These are phyloP conservation scores for Microthlaspi erraticum DNA, from an alignment of 345 rosid genomes.

Conservation along the genomic window DNA sequence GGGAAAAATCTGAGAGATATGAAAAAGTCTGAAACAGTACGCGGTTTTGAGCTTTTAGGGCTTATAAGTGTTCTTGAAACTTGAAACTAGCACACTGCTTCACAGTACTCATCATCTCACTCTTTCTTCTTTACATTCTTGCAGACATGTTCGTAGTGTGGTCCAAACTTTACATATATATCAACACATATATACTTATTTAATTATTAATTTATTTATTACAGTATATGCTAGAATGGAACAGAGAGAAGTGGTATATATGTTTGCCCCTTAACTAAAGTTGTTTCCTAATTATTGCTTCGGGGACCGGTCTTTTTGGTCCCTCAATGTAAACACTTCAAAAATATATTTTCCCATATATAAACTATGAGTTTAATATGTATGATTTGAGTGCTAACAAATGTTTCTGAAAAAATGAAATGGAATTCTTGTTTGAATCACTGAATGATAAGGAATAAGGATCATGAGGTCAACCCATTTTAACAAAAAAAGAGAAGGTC, in stretches of 20 bases:
- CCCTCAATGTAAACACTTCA: conserved; percentile 26
- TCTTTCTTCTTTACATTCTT: conserved; percentile 39
- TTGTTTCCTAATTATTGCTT: conserved; percentile 44
- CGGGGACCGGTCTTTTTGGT: conserved; percentile 36
- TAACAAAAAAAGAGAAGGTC: background rate
- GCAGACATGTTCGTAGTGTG: conserved; percentile 45
- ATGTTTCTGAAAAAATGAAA: background rate
- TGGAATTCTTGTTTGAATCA: background rate
- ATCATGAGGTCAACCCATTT: background rate
- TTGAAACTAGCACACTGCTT: conserved; percentile 42
- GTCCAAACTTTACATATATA: conserved; percentile 38
- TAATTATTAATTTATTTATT: background rate
- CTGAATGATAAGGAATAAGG: background rate
- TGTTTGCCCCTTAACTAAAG: conserved; percentile 47
- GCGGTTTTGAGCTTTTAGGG: conserved; percentile 46
- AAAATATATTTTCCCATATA: conserved; percentile 10
- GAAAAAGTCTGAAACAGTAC: conserved; percentile 41
- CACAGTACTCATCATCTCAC: conserved; percentile 36
- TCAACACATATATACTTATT: background rate
- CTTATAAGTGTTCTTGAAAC: conserved; percentile 44
- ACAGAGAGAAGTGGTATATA: conserved; percentile 32
- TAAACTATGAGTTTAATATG: conserved; percentile 3
- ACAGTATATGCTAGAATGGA: conserved; percentile 21
- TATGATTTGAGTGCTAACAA: conserved; percentile 12
- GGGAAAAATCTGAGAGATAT: conserved; percentile 38